Conservation (phyloP, 2,329 filamentous ascomycete genomes). For the Chrysoporthe cubensis region DNA sequence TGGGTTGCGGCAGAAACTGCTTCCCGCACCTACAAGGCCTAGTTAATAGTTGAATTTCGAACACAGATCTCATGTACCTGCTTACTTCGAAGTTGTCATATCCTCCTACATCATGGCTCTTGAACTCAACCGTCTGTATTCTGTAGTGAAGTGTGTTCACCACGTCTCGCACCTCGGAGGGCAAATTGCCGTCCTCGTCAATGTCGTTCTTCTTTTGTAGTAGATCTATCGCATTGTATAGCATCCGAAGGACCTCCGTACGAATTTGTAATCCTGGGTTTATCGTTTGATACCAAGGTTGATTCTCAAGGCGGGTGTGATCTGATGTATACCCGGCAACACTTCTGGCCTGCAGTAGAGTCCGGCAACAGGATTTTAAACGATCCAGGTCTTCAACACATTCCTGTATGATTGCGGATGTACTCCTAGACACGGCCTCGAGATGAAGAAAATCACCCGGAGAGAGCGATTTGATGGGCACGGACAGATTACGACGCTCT, state of each 20-base stretch:
- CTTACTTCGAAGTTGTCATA: slow-evolving; percentile 1
- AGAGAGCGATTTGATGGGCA: background rate
- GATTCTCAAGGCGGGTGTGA: background rate
- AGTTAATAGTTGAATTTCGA: background rate
- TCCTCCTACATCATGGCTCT: background rate
- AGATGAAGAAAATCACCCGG: background rate
- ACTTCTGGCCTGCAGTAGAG: background rate
- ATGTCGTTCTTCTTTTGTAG: background rate
- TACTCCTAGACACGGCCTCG: background rate
- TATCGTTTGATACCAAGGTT: background rate
- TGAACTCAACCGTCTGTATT: background rate
- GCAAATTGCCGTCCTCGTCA: background rate
- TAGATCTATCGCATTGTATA: slow-evolving; percentile 1
- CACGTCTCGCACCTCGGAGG: background rate
- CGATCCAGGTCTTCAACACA: background rate
- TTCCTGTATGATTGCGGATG: background rate
- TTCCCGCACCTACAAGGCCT: background rate
- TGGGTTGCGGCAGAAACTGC: slow-evolving; percentile 3
- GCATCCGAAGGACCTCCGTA: background rate
- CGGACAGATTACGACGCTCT: background rate
- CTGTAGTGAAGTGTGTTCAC: background rate
- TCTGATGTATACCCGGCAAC: background rate
- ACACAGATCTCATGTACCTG: background rate
- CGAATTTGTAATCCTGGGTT: background rate
- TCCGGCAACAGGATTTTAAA: background rate